Evolutionary conservation across 768 basidiomycete genomes (phyloP).

Genomic region (Boletus tylopilopsis): DNA sequence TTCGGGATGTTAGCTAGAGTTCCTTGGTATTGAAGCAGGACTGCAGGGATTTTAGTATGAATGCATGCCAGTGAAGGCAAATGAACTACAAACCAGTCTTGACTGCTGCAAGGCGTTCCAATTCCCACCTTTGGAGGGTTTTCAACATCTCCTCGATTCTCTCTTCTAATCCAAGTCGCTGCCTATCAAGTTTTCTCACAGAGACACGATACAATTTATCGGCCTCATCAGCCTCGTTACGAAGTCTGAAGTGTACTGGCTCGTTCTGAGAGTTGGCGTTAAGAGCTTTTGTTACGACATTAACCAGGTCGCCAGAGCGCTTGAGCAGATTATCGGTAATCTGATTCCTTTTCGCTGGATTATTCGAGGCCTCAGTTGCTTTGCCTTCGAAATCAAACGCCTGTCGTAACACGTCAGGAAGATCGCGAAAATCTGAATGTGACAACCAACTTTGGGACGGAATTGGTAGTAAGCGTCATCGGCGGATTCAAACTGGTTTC

Average conservation of each 20-base stretch:
- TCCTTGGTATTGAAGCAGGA: constrained; percentile 83
- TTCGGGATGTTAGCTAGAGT: constrained; percentile 72
- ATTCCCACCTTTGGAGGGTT: constrained; percentile 79
- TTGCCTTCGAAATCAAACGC: constrained; percentile 31
- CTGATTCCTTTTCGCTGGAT: constrained; percentile 30
- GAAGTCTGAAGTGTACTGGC: constrained; percentile 63
- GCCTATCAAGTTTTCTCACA: constrained; percentile 79
- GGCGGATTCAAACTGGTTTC: constrained; percentile 74
- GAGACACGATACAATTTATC: constrained; percentile 76
- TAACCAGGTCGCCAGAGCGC: constrained; percentile 65
- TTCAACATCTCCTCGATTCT: constrained; percentile 80
- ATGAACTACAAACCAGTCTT: constrained; percentile 61
- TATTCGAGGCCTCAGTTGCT: constrained; percentile 17
- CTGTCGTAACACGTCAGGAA: constrained; percentile 17
- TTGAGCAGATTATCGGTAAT: constrained; percentile 59
- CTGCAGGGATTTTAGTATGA: constrained; percentile 33
- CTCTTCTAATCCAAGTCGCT: constrained; percentile 83
- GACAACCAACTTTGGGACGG: constrained; percentile 59
- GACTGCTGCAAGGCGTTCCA: constrained; percentile 75
- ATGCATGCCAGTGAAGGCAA: not conserved
- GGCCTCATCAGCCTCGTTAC: constrained; percentile 77
- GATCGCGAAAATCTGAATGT: constrained; percentile 18
- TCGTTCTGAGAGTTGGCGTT: constrained; percentile 47
- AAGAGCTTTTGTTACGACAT: constrained; percentile 69
- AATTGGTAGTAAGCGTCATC: constrained; percentile 86